Base-by-base conservation (phyloP, 768 basidiomycete genomes). In the Mycena haematopus region DNA sequence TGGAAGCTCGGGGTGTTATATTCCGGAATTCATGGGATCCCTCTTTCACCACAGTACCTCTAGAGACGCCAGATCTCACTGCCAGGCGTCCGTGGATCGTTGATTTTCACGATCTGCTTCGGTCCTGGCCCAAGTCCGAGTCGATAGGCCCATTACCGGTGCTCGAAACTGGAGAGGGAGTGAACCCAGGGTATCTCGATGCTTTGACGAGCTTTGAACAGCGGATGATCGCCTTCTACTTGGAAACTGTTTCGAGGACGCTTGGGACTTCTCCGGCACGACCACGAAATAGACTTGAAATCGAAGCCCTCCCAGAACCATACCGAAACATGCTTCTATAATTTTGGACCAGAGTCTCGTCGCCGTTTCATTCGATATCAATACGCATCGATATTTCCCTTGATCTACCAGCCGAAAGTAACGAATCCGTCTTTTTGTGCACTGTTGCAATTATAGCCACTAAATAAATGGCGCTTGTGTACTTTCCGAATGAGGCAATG, bases 221-320 rank as follows among this genome's bases (percentile, higher is more conserved):
- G 44, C 49, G 55, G 8, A 21, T 65, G 25, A 56, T 65, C 19
- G 29, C 58, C 6, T 65, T 65, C 38, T 65, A 65, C 21, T 31
- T 65, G 35, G 14, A 52, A 13, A 60, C 63, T 19, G 58, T 65
- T 29, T 52, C 53, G 27, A 38, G 44, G 2, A 56, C 58, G 7
- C 55, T 65, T n/a, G 55, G 59, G 2, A 33, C 57, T 10, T 15
- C 13, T 22, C 63, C 63, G 14, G 53, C 58, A 19, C 38, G 40
- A 29, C 63, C 63, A 2, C 35, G 54, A 33, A 40, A 47, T 17
- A 38, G 63, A 17, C 63, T 58, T 6, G 21, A 38, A 31, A n/a
- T 35, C 15, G 54, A 49, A 9, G n/a, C 46, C 5, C 55, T 65
- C 22, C 63, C 63, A 8, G 40, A 44, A 17, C 35, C 51, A 14